Evolutionary conservation across 805 yeast genomes (phyloP).

Genomic region (Ogataea pignaliae): DNA sequence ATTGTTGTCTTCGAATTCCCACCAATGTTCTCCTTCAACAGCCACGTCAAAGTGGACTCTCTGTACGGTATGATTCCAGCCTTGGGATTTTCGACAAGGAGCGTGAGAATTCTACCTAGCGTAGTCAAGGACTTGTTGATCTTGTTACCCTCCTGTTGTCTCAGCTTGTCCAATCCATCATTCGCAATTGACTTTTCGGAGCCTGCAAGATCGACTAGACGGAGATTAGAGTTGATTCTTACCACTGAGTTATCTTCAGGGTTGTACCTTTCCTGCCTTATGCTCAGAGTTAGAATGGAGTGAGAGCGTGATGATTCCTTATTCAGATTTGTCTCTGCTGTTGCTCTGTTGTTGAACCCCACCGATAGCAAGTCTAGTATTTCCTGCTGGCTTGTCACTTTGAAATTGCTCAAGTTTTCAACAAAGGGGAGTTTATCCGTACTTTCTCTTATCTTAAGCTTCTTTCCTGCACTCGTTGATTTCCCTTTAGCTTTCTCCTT

Average conservation of each 20-base stretch:
- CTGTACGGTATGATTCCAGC: constrained; percentile 55
- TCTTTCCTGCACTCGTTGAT: constrained; percentile 1
- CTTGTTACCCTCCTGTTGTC: constrained; percentile 70
- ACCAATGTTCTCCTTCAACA: constrained; percentile 68
- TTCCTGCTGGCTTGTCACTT: constrained; percentile 44
- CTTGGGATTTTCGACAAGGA: constrained; percentile 38
- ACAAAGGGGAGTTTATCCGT: constrained; percentile 68
- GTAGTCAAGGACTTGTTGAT: constrained; percentile 78
- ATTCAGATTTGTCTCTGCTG: constrained; percentile 73
- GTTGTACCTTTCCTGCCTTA: constrained; percentile 53
- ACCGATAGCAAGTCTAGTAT: constrained; percentile 40
- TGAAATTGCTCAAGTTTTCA: constrained; percentile 55
- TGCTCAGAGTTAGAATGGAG: constrained; percentile 63
- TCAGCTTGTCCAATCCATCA: constrained; percentile 42
- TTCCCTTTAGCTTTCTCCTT: constrained; percentile 2
- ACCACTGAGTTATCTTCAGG: constrained; percentile 24
- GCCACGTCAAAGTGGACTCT: constrained; percentile 72
- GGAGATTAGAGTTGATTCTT: constrained; percentile 50
- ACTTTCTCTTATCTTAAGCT: constrained; percentile 54
- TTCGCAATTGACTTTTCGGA: constrained; percentile 67
- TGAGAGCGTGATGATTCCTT: constrained; percentile 74
- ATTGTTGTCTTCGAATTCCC: constrained; percentile 84
- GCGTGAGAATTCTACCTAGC: constrained; percentile 61
- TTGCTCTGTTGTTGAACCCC: constrained; percentile 57
- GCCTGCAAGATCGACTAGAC: constrained; percentile 77